These are phyloP conservation scores for Hygrophoropsis aurantiaca DNA, from an alignment of 768 basidiomycete species.

Conservation along the genomic window DNA sequence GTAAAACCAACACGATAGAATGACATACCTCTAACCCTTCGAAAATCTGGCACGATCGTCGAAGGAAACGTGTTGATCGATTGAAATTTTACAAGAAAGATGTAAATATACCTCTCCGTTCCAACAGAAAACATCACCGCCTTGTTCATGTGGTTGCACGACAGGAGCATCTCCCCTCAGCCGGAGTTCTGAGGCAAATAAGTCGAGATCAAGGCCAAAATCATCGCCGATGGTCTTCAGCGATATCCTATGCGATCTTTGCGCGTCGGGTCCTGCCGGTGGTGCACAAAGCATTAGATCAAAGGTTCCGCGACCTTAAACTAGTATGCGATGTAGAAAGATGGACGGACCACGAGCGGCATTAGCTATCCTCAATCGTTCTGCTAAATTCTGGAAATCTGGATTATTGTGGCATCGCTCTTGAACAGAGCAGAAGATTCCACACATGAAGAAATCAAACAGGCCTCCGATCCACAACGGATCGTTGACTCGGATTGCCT, in stretches of 20 bases:
- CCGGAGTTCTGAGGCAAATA: conserved; percentile 76
- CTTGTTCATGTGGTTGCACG: conserved; percentile 65
- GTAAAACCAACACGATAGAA: not conserved
- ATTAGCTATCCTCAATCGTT: conserved; percentile 48
- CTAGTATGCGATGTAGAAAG: too few species aligned
- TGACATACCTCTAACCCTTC: conserved; percentile 69
- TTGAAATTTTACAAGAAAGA: not conserved
- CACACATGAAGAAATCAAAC: conserved; percentile 55
- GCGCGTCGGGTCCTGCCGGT: conserved; percentile 69
- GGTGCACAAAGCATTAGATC: not conserved
- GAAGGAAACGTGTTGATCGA: not conserved
- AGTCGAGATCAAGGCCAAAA: conserved; percentile 37
- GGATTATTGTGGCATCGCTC: conserved; percentile 11
- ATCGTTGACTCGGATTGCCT: too few species aligned
- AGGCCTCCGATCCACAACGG: too few species aligned
- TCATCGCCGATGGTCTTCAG: not conserved
- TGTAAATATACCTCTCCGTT: conserved; percentile 69
- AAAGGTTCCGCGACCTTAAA: too few species aligned
- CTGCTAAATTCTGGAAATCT: conserved; percentile 21
- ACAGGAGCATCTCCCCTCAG: conserved; percentile 60
- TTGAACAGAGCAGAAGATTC: conserved; percentile 57
- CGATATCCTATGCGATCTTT: conserved; percentile 30
- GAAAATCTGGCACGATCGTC: conserved; percentile 50
- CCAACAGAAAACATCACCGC: conserved; percentile 73
- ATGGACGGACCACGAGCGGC: conserved; percentile 52